Evolutionary conservation across 306 rosid genomes (phyloP).

Genomic region (Pachyrhizus erosus): DNA sequence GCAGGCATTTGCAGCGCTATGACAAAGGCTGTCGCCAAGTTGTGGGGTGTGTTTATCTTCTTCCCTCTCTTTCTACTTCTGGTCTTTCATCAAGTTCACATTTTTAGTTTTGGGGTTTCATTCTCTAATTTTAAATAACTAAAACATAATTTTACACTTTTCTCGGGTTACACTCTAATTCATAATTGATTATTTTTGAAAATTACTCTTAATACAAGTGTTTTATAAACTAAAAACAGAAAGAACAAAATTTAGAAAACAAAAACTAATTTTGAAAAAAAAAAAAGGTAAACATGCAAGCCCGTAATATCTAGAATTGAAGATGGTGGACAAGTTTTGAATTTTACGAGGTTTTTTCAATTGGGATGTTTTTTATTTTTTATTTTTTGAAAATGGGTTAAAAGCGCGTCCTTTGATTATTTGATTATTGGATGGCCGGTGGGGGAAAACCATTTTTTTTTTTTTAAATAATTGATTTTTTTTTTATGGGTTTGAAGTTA

Average conservation of each 20-base stretch:
- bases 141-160: neutral
- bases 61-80: neutral
- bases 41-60: conserved; percentile 69
- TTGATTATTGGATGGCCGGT: conserved; percentile 20
- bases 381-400: neutral
- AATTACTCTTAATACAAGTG: no score
- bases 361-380: conserved; percentile 23
- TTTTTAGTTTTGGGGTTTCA: neutral
- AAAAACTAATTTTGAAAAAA: neutral
- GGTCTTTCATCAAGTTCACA: conserved; percentile 10
- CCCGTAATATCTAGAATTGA: conserved; percentile 7
- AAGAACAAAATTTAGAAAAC: neutral
- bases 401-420: conserved; percentile 11
- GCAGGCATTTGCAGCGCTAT: conserved; percentile 84
- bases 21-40: conserved; percentile 77
- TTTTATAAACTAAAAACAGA: neutral
- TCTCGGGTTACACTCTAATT: neutral
- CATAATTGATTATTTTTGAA: no score
- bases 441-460: neutral
- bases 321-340: neutral
- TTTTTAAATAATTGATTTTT: neutral
- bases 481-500: neutral
- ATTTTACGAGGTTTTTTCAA: conserved; percentile 1
- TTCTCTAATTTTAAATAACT: neutral
- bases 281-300: neutral